Percentiles rank a stretch among this genome's conserved stretches.
These are phyloP conservation scores for Penicillium sp. DNA, from an alignment of 2,329 filamentous ascomycete genomes.

Conservation along the genomic window DNA sequence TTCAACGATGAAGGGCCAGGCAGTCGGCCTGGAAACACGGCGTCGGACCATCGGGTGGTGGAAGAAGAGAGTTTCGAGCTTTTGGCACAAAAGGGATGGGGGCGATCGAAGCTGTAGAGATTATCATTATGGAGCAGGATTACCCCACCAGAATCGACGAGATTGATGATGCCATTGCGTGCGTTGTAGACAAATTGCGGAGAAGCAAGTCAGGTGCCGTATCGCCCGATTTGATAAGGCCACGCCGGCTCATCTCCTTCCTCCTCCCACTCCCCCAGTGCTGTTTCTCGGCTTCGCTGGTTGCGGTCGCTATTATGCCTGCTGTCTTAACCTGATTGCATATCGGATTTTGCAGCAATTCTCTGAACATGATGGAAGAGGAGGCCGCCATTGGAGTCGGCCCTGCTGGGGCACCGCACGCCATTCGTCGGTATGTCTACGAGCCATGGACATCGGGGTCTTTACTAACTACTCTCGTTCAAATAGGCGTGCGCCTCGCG, in stretches of 20 bases:
- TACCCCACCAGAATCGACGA: constrained; percentile 5
- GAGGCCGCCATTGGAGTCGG: constrained; percentile 28
- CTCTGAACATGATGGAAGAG: constrained; percentile 28
- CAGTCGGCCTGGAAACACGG: constrained; percentile 43
- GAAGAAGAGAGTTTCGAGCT: constrained; percentile 48
- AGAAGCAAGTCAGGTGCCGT: constrained; percentile 13
- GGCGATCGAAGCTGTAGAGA: constrained; percentile 30
- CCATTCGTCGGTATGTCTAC: constrained; percentile 28
- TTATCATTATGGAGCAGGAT: neutral
- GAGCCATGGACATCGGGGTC: too few species aligned
- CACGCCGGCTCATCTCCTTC: constrained; percentile 12
- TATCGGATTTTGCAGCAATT: constrained; percentile 10
- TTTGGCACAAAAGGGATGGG: constrained; percentile 48
- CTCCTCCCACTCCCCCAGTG: constrained; percentile 5
- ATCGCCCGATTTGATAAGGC: constrained; percentile 13
- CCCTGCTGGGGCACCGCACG: constrained; percentile 21
- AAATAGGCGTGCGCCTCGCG: constrained; percentile 40
- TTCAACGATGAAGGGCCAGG: constrained; percentile 52
- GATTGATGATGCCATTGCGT: constrained; percentile 6
- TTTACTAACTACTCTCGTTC: constrained; percentile 1
- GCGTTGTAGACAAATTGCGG: constrained; percentile 4
- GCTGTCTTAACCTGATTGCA: constrained; percentile 11
- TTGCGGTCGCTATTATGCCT: constrained; percentile 27
- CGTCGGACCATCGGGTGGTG: constrained; percentile 38
- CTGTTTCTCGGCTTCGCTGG: constrained; percentile 18